Evolutionary conservation across 352 stramenopile genomes (phyloP).

Genomic region (Thalassiosira livingstoniorum): DNA sequence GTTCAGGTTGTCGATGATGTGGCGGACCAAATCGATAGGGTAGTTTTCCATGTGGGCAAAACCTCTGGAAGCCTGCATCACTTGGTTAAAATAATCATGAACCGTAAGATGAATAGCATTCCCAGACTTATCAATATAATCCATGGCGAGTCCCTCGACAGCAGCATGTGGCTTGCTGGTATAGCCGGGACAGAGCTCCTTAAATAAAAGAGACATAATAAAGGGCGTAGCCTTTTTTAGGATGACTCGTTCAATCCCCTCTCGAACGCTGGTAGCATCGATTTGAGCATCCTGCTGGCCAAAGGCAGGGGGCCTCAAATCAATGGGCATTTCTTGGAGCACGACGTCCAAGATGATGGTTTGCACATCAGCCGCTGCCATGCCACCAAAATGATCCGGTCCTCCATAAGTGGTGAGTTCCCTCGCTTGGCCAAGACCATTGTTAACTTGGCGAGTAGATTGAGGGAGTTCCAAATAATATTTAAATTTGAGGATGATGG

Average conservation of each 20-base stretch:
- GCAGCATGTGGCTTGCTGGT: conserved; percentile 8
- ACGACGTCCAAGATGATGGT: background rate
- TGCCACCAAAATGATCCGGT: background rate
- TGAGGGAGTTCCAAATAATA: background rate
- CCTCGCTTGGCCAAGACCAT: background rate
- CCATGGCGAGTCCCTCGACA: background rate
- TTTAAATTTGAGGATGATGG: background rate
- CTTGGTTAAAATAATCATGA: background rate
- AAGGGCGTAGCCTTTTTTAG: background rate
- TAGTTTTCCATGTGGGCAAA: background rate
- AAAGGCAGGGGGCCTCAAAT: background rate
- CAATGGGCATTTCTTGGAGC: background rate
- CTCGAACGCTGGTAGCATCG: background rate
- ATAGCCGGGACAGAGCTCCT: conserved; percentile 5
- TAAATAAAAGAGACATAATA: no score
- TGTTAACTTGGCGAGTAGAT: background rate
- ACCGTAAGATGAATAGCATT: background rate
- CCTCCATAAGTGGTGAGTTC: background rate
- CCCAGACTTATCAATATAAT: background rate
- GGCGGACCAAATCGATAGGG: background rate
- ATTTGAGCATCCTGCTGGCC: background rate
- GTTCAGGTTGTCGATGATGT: background rate
- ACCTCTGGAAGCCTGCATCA: background rate
- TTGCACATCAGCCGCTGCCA: background rate
- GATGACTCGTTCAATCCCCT: background rate